Percentiles rank a stretch among this genome's conserved stretches.
Evolutionary conservation across 2,329 filamentous ascomycete species (phyloP).

Genomic region (Verticillium dahliae): DNA sequence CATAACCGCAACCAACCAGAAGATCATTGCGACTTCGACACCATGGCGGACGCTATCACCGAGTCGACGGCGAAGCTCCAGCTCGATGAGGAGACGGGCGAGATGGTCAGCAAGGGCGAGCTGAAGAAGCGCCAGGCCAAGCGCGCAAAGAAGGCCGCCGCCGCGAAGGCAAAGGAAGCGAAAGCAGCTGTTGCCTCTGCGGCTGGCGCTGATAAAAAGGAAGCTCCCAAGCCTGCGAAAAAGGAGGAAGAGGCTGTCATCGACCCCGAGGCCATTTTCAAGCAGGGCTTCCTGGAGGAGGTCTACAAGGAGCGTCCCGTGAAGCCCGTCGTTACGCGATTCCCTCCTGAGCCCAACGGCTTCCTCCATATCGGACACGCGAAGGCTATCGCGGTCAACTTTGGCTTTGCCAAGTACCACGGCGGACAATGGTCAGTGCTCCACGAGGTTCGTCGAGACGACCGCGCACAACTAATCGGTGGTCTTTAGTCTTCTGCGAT

Average conservation of each 20-base stretch:
- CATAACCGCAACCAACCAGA: neutral
- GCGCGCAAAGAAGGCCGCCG: slow-evolving; percentile 48
- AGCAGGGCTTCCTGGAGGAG: slow-evolving; percentile 67
- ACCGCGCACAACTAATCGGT: neutral
- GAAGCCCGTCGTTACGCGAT: slow-evolving; percentile 61
- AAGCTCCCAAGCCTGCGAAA: slow-evolving; percentile 26
- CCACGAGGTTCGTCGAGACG: neutral
- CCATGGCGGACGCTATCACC: slow-evolving; percentile 40
- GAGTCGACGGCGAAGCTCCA: slow-evolving; percentile 50
- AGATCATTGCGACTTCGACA: slow-evolving; percentile 3
- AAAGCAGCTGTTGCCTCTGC: slow-evolving; percentile 23
- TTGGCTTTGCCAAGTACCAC: slow-evolving; percentile 84
- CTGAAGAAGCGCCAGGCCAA: slow-evolving; percentile 56
- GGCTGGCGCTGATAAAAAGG: slow-evolving; percentile 17
- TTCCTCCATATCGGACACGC: slow-evolving; percentile 90
- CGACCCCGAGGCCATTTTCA: slow-evolving; percentile 67
- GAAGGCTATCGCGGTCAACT: slow-evolving; percentile 94
- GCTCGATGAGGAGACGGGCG: slow-evolving; percentile 58
- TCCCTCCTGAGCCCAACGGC: slow-evolving; percentile 86
- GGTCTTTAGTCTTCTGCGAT: slow-evolving; percentile 59
- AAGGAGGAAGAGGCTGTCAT: slow-evolving; percentile 38
- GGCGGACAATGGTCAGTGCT: slow-evolving; percentile 44
- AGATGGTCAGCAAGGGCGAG: slow-evolving; percentile 59
- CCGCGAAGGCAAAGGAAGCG: slow-evolving; percentile 42
- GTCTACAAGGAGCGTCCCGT: slow-evolving; percentile 64